Conservation (phyloP, 257 asterid genomes). For the Sherardia arvensis region DNA sequence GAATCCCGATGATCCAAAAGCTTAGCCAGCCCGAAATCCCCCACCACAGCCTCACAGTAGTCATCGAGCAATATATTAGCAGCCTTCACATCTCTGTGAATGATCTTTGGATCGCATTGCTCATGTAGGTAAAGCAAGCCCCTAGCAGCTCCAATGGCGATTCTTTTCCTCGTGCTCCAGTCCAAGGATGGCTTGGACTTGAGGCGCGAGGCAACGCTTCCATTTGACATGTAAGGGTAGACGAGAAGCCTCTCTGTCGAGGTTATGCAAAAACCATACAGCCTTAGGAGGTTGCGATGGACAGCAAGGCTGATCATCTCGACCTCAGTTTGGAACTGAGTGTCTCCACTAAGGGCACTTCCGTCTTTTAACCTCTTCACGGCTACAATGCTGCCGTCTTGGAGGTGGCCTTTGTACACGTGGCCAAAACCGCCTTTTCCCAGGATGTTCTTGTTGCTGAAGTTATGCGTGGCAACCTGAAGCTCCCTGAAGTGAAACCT, state of each 20-base stretch:
- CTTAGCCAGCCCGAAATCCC: constrained; percentile 95
- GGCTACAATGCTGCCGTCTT: constrained; percentile 73
- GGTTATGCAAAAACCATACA: constrained; percentile 76
- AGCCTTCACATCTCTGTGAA: constrained; percentile 96
- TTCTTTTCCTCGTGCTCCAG: constrained; percentile 78
- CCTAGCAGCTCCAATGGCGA: constrained; percentile 88
- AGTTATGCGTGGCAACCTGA: constrained; percentile 70
- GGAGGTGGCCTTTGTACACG: constrained; percentile 83
- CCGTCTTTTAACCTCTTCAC: constrained; percentile 89
- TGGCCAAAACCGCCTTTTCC: constrained; percentile 94
- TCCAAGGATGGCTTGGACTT: constrained; percentile 85
- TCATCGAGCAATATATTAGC: constrained; percentile 91
- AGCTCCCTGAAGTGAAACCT: constrained; percentile 73
- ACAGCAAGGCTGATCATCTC: constrained; percentile 95
- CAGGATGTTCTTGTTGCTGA: constrained; percentile 76
- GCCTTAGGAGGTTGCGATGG: constrained; percentile 73
- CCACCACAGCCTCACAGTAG: constrained; percentile 82
- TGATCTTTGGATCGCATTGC: constrained; percentile 95
- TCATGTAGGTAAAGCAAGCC: constrained; percentile 89
- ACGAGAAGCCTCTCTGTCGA: constrained; percentile 69
- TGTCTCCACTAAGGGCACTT: constrained; percentile 61
- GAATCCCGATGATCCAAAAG: constrained; percentile 85
- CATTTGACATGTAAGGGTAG: constrained; percentile 92
- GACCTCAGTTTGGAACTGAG: constrained; percentile 88
- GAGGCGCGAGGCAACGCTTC: constrained; percentile 89